Base-by-base conservation (phyloP, 2,329 filamentous ascomycete genomes). In the Aspergillus sp. region DNA sequence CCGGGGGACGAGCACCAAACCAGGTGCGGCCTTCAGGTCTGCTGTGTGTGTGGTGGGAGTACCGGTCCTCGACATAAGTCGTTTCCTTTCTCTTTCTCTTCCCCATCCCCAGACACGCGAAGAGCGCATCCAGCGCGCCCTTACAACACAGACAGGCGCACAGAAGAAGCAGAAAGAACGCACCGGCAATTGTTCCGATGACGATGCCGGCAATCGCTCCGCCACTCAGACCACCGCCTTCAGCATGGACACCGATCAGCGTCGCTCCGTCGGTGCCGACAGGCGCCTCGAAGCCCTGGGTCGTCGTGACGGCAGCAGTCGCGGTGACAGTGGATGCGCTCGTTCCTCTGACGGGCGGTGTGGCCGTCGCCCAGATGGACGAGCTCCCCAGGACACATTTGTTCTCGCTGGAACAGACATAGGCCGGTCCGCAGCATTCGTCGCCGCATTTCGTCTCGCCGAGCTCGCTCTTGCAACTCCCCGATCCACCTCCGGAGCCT, bases 151-250 rank as follows among this genome's bases (percentile, higher is more conserved):
- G 61, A 58, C 72, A 77, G 48, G 67, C 64, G 57, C 73, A 76
- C 20, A 79, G 55, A 19, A 79, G 65, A 20, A 78, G 58, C 35
- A 79, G 60, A 11, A 78, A 58, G 45, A 77, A 63, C 10, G 76
- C 68, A 46, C 74, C 77, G 1, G 69, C 69, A 50, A 79, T 70
- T 16, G 73, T 71, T 38, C 77, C 77, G 49, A 79, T 76, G 50
- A 79, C 77, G 46, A 79, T 79, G 36, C 77, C 77, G 17, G 77
- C 77, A 52, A 79, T 79, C 1, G 76, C 76, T 19, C 77, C 77
- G 16, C 75, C 76, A 52, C 75, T 78, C 19, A 79, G 65, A 19
- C 75, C 73, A 35, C 69, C 64, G 47, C 64, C 64, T 7, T 49
- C 53, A 5, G 66, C 65, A 26, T 69, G 59, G 6, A 65, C 61